phyloP scores from a whole-genome alignment of 2,329 filamentous ascomycete genomes.

The Aureobasidium mangrovei region DNA sequence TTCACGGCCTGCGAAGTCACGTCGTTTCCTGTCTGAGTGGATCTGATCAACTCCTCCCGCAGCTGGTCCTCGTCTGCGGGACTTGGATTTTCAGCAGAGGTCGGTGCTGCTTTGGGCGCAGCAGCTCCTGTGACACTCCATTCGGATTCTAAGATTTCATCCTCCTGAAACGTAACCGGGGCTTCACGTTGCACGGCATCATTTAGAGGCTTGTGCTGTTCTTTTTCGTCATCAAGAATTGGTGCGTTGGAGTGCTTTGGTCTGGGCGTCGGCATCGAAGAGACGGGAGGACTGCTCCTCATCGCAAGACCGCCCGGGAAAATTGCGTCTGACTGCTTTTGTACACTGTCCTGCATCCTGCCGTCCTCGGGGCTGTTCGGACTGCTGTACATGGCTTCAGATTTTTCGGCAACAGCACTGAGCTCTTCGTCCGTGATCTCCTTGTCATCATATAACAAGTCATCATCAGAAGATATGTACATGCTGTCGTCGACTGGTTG shows the following conservation, averaged over 20 bases:
- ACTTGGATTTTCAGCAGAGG: not conserved
- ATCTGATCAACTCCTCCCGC: not conserved
- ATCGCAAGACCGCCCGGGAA: not conserved
- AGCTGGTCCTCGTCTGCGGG: not conserved
- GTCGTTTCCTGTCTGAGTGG: not conserved
- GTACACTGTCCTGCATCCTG: not conserved
- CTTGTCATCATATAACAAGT: conserved; percentile 12
- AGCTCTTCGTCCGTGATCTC: conserved; percentile 12
- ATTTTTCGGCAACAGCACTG: not conserved
- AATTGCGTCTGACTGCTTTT: not conserved
- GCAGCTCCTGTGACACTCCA: not conserved
- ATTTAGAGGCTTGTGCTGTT: not conserved
- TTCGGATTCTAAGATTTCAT: not conserved
- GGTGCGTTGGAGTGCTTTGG: not conserved
- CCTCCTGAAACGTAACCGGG: not conserved
- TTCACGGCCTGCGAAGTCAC: not conserved
- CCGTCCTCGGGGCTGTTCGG: not conserved
- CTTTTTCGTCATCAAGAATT: not conserved
- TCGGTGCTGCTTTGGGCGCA: not conserved
- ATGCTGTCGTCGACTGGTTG: not conserved
- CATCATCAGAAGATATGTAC: conserved; percentile 12
- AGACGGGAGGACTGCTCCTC: conserved; percentile 5
- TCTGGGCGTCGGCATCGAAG: not conserved
- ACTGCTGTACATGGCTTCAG: conserved; percentile 8
- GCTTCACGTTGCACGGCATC: not conserved